Evolutionary conservation across 257 asterid genomes (phyloP).

Genomic region (Paulownia fortunei): DNA sequence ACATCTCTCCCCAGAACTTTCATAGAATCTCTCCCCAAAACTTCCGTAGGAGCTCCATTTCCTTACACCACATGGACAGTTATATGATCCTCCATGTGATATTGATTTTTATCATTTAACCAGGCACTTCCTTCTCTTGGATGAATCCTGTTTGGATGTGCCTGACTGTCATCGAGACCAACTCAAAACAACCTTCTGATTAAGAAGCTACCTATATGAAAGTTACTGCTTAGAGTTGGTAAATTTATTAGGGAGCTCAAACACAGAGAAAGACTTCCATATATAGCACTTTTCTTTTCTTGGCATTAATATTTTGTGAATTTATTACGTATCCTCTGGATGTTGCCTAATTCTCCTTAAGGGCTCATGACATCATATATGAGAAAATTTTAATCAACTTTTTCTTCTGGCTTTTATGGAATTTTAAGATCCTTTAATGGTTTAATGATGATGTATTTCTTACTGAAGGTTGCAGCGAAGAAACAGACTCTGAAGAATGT

Average conservation of each 20-base stretch:
- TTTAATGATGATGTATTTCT: neutral
- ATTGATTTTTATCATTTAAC: too few relatives aligned
- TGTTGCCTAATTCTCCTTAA: neutral
- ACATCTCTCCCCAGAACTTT: too few relatives aligned
- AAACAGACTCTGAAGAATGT: conserved; percentile 73
- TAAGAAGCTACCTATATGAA: too few relatives aligned
- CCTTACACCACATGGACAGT: neutral
- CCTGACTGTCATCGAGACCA: too few relatives aligned
- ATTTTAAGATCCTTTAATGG: neutral
- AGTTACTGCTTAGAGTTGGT: too few relatives aligned
- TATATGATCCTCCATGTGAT: neutral
- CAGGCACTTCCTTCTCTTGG: too few relatives aligned
- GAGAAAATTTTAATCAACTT: neutral
- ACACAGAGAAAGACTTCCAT: neutral
- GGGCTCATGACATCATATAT: neutral
- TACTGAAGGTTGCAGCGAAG: conserved; percentile 72
- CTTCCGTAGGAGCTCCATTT: too few relatives aligned
- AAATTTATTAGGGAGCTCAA: too few relatives aligned
- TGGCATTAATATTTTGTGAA: neutral
- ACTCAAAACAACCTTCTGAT: too few relatives aligned
- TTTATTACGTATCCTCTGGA: neutral
- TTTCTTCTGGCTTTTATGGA: neutral
- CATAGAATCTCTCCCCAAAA: too few relatives aligned
- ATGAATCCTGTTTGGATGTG: too few relatives aligned
- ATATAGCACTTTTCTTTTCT: neutral